Percentiles rank a stretch among this genome's conserved stretches.
Evolutionary conservation across 2,329 filamentous ascomycete species (phyloP).

Genomic region (Emericellopsis cladophorae): DNA sequence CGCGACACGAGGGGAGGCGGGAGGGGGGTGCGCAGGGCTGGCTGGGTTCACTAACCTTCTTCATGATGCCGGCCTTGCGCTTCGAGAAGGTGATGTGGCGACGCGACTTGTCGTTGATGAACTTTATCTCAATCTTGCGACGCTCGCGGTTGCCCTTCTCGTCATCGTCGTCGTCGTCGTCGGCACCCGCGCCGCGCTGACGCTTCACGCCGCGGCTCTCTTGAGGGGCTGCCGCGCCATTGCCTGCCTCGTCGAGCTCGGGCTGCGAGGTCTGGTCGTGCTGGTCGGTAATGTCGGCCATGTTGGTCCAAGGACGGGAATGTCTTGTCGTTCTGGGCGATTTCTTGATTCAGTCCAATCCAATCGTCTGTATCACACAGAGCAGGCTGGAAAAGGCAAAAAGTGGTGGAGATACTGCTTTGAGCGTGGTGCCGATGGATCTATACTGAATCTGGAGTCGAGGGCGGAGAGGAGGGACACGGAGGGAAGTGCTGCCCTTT

Average conservation of each 20-base stretch:
- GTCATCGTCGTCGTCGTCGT: conserved; percentile 95
- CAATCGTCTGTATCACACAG: conserved; percentile 20
- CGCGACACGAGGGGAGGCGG: background rate
- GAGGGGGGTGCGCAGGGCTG: background rate
- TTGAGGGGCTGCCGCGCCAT: conserved; percentile 51
- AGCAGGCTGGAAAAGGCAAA: conserved; percentile 33
- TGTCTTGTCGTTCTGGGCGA: conserved; percentile 2
- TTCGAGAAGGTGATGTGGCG: conserved; percentile 99
- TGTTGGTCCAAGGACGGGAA: conserved; percentile 16
- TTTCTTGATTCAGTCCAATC: conserved; percentile 1
- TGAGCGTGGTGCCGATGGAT: conserved; percentile 52
- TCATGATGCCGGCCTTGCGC: conserved; percentile 99
- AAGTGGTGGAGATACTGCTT: conserved; percentile 51
- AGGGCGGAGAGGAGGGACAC: conserved; percentile 24
- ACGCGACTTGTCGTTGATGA: conserved; percentile 99
- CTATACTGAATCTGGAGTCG: conserved; percentile 54
- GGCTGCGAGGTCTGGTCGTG: conserved; percentile 59
- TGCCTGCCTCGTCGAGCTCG: conserved; percentile 63
- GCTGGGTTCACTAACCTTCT: conserved; percentile 70
- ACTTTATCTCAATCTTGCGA: conserved; percentile 99
- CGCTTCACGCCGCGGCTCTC: conserved; percentile 84
- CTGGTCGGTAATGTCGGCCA: conserved; percentile 72
- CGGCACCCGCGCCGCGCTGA: conserved; percentile 65
- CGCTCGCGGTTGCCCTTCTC: conserved; percentile 96
- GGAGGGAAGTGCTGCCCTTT: conserved; percentile 1